Base-by-base conservation (phyloP, 1,139 yeast genomes). In the Barnettozyma hawaiiensis region DNA sequence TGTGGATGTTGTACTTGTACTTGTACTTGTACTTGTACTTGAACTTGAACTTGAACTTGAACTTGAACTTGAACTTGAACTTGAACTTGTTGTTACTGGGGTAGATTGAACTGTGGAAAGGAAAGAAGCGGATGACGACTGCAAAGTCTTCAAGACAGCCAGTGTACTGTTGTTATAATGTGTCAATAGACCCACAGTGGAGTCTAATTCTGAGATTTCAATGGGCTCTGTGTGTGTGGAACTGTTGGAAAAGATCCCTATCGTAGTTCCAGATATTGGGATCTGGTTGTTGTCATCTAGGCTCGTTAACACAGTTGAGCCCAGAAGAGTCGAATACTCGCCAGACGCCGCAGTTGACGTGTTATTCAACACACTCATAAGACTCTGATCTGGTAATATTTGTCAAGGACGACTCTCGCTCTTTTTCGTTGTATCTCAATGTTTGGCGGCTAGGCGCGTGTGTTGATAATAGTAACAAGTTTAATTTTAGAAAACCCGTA, bases 301-400 rank as follows among this genome's bases (percentile, higher is more conserved):
- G 20, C 41, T 39, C 31, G 41, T 39, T 14, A 31, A 16, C 36
- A 22, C 15, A 7, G 41, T 39, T 27, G 41, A 39, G n/a, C 41
- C 41, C 14, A 19, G 11, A n/a, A 39, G 26, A 3, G 29, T 26
- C 16, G 29, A 26, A 4, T n/a, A 16, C 5, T 7, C 10, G 16
- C 7, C 29, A n/a, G 16, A 26, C 29, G 10, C 29, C 16, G 6
- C 15, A 14, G n/a, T 29, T 3, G 32, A 16, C 4, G 32, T 29
- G 21, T 7, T 29, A 29, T 29, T 29, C 32, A 10, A 18, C 21
- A 16, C 21, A 15, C 32, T 29, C 32, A 29, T 29, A 14, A 10
- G 32, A 29, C 32, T 16, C 32, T 7, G 7, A 16, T 29, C 21
- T 16, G 16, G 14, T 29, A 8, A 11, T 28, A 9, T n/a, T n/a